A percentile compares a stretch with the other conserved stretches of the same genome.
These are phyloP conservation scores for Trichaptum fuscoviolaceum DNA, from an alignment of 768 basidiomycete genomes.

Conservation along the genomic window DNA sequence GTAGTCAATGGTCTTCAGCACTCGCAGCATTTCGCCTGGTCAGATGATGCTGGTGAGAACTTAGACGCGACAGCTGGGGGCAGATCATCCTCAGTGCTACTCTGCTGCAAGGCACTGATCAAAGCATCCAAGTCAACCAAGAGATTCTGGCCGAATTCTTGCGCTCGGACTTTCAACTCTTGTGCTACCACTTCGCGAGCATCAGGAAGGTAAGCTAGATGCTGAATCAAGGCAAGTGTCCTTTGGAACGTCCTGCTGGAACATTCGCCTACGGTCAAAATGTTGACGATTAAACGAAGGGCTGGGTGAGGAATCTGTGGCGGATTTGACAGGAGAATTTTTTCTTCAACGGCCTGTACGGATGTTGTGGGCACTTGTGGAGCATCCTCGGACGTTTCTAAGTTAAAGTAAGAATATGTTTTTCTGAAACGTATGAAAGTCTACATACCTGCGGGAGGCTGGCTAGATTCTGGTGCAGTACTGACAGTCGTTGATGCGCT, in stretches of 20 bases:
- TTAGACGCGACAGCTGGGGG: constrained; percentile 73
- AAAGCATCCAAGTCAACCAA: constrained; percentile 76
- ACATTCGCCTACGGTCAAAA: constrained; percentile 96
- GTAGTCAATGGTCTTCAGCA: constrained; percentile 96
- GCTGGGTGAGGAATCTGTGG: constrained; percentile 83
- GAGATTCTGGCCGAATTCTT: constrained; percentile 78
- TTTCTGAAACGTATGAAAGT: constrained; percentile 5
- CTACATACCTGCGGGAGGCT: constrained; percentile 1
- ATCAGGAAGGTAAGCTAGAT: constrained; percentile 84
- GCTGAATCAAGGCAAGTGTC: constrained; percentile 86
- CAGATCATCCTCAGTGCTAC: constrained; percentile 44
- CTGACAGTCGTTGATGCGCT: constrained; percentile 16
- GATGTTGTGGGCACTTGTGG: constrained; percentile 1
- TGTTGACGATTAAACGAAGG: constrained; percentile 92
- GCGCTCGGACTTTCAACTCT: constrained; percentile 81
- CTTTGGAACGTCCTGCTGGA: constrained; percentile 95
- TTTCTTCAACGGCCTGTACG: constrained; percentile 28
- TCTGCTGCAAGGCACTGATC: constrained; percentile 51
- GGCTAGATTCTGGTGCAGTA: constrained; percentile 11
- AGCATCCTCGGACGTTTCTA: constrained; percentile 10
- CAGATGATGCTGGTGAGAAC: constrained; percentile 91
- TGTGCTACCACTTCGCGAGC: constrained; percentile 85
- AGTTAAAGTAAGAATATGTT: constrained; percentile 10
- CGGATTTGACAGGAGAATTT: constrained; percentile 57
- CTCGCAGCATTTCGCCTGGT: constrained; percentile 94